Conservation (phyloP, 1,284 basidiomycete species). For the Taiwanofungus camphoratus region DNA sequence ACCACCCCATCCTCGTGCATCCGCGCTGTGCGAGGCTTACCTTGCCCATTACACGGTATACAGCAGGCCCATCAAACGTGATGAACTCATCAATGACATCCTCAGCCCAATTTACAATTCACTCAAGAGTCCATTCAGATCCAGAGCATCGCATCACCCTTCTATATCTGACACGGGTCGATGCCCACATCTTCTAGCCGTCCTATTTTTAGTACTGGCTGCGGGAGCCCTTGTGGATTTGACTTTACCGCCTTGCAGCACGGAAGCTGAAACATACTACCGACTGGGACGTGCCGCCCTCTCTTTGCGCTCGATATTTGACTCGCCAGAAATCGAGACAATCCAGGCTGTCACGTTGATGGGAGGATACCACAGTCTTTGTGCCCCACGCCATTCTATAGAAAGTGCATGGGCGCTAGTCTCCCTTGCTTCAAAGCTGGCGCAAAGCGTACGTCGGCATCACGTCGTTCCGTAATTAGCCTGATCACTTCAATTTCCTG, state of each 20-base stretch:
- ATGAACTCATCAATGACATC: slow-evolving; percentile 61
- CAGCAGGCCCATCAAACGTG: slow-evolving; percentile 54
- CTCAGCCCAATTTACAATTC: slow-evolving; percentile 54
- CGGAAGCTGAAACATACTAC: slow-evolving; percentile 56
- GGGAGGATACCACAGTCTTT: slow-evolving; percentile 49
- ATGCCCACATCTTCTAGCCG: slow-evolving; percentile 48
- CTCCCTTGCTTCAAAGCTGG: slow-evolving; percentile 28
- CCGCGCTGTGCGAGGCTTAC: slow-evolving; percentile 63
- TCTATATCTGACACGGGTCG: slow-evolving; percentile 15
- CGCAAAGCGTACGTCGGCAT: slow-evolving; percentile 32
- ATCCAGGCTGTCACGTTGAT: slow-evolving; percentile 55
- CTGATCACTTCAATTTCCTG: too few species aligned
- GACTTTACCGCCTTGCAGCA: slow-evolving; percentile 51
- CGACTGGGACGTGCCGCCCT: slow-evolving; percentile 51
- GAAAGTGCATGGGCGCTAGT: slow-evolving; percentile 32
- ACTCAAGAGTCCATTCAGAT: slow-evolving; percentile 34
- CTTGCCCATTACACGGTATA: slow-evolving; percentile 58
- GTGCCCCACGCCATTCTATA: slow-evolving; percentile 37
- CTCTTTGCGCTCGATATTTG: slow-evolving; percentile 54
- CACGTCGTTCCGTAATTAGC: too few species aligned
- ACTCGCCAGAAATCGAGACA: slow-evolving; percentile 56
- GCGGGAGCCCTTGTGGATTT: slow-evolving; percentile 61
- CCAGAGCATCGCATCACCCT: slow-evolving; percentile 22
- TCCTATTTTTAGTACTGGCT: slow-evolving; percentile 54
- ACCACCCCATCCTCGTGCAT: slow-evolving; percentile 34